A percentile compares a stretch with the other conserved stretches of the same genome.
Conservation (phyloP, 805 yeast genomes). For the Saturnispora sanitii region DNA sequence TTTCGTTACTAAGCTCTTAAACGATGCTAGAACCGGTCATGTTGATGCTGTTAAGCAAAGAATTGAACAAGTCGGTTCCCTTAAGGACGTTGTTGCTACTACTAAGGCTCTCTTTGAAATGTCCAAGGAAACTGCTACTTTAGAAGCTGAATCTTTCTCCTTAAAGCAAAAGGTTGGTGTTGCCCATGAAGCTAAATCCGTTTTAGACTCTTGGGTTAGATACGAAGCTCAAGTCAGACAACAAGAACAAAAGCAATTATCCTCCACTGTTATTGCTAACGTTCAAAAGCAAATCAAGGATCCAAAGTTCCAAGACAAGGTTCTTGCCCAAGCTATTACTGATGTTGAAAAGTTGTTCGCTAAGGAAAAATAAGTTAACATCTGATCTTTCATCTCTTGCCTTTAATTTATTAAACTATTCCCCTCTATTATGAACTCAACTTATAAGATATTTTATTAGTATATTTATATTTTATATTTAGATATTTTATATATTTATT, state of each 20-base stretch:
- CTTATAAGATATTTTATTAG: conserved; percentile 6
- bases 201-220: conserved; percentile 98
- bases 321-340: conserved; percentile 81
- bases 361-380: conserved; percentile 22
- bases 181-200: conserved; percentile 85
- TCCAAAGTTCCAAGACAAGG: conserved; percentile 89
- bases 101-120: conserved; percentile 88
- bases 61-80: conserved; percentile 77
- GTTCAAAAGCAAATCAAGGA: conserved; percentile 75
- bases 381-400: neutral
- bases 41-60: conserved; percentile 88
- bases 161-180: conserved; percentile 84
- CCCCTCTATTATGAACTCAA: conserved; percentile 8
- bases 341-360: conserved; percentile 82
- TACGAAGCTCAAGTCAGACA: conserved; percentile 95
- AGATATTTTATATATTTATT: conserved; percentile 5
- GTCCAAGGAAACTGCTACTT: conserved; percentile 92
- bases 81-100: conserved; percentile 84
- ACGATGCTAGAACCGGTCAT: conserved; percentile 83
- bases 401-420: conserved; percentile 1
- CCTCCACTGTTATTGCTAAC: conserved; percentile 76
- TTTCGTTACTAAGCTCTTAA: conserved; percentile 43
- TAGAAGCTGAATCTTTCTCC: conserved; percentile 91
- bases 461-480: conserved; percentile 1
- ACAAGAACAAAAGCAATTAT: conserved; percentile 87